Base-by-base conservation (phyloP, 2,329 filamentous ascomycete species). In the Pseudogymnoascus sp. region DNA sequence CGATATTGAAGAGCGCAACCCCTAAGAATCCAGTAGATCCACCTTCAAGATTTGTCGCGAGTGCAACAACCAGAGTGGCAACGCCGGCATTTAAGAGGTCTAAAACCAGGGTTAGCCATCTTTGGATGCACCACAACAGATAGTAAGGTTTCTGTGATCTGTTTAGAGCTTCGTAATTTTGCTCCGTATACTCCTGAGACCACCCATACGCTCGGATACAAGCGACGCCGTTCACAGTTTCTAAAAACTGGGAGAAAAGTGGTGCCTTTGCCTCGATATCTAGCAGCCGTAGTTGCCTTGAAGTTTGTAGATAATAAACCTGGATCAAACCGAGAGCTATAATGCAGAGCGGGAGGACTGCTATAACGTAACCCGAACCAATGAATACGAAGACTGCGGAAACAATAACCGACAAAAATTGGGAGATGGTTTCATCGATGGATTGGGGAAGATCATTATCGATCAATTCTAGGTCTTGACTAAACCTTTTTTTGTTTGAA, bases 121-220 rank as follows among this genome's bases (percentile, higher is more conserved):
- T 73, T 65, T 80, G 78, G 19, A 79, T 74, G 19, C 74, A 73
- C 62, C 74, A 78, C 26, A 79, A 71, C 11, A 78, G 71, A 64
- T 80, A 80, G 64, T 78, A 78, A 3, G 78, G 78, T 19, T 74
- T 71, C 61, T 80, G 78, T 0, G 82, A 83, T 9, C 72, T 72
- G 64, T 61, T 61, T 2, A 61, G 31, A 10, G 19, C n/a, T 13
- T 28, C 11, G 31, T 36, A 68, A 47, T 77, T 78, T 59, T 75
- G 75, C 47, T 75, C 68, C 36, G 74, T 71, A 65, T 77, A 74
- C 9, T 70, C 69, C 15, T 72, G 68, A 60, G 75, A 71, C 78
- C 78, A 80, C 9, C 76, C 75, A 65, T 78, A 80, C 13, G 78
- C 77, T 28, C 78, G 72, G 4, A 80, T 69, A 4, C 77, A 79